Conservation (phyloP, 768 basidiomycete genomes). For the Collybia sp. region DNA sequence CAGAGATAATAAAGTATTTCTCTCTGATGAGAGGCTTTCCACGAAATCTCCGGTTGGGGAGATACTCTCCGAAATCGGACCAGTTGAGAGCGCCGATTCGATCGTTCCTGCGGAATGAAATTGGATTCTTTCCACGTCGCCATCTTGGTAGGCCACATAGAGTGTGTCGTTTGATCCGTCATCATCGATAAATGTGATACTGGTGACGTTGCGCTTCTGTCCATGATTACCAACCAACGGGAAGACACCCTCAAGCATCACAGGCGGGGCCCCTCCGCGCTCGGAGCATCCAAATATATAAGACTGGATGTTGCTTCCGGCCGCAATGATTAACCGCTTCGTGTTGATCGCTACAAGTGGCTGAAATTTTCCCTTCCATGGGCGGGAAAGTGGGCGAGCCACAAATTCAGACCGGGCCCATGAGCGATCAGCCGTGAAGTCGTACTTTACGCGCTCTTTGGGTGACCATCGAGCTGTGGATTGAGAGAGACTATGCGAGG, state of each 20-base stretch:
- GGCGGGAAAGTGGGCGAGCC: slow-evolving; percentile 57
- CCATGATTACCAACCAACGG: slow-evolving; percentile 28
- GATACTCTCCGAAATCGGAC: slow-evolving; percentile 13
- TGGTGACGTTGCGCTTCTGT: slow-evolving; percentile 47
- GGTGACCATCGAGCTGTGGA: slow-evolving; percentile 41
- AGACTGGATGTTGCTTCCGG: slow-evolving; percentile 52
- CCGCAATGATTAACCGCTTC: slow-evolving; percentile 56
- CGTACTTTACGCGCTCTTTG: slow-evolving; percentile 40
- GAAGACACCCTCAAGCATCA: slow-evolving; percentile 43
- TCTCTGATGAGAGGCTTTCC: slow-evolving; percentile 50
- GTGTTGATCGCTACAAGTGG: slow-evolving; percentile 52
- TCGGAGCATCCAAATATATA: slow-evolving; percentile 40
- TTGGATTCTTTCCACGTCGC: slow-evolving; percentile 44
- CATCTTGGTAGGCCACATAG: slow-evolving; percentile 57
- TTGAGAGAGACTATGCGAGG: slow-evolving; percentile 45
- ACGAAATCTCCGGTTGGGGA: slow-evolving; percentile 35
- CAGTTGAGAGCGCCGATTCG: slow-evolving; percentile 8
- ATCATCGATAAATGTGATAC: slow-evolving; percentile 44
- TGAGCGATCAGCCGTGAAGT: slow-evolving; percentile 44
- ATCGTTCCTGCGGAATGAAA: too few relatives aligned
- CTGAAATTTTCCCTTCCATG: slow-evolving; percentile 53
- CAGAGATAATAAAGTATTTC: slow-evolving; percentile 45
- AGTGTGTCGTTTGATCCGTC: slow-evolving; percentile 37
- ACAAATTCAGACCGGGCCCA: slow-evolving; percentile 52
- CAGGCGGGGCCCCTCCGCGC: slow-evolving; percentile 31